Percentiles rank a stretch among this genome's conserved stretches.
phyloP scores from a whole-genome alignment of 805 yeast genomes.

The Candida silvicultrix region DNA sequence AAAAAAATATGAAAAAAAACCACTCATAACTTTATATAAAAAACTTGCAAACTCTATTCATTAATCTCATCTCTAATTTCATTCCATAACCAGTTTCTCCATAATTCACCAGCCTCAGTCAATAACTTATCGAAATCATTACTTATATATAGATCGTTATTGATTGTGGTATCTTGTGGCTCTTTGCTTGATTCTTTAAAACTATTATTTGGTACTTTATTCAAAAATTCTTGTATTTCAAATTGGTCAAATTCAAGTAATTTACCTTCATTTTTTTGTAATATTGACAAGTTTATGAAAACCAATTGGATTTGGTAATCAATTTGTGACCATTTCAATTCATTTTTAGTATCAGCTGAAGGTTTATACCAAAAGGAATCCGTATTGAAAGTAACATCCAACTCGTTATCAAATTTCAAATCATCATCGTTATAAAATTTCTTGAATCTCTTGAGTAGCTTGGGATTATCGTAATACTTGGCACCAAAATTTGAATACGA shows the following conservation, averaged over 20 bases:
- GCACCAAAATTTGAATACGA: conserved; percentile 20
- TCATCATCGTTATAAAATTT: conserved; percentile 13
- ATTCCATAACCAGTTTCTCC: conserved; percentile 77
- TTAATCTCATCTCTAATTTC: conserved; percentile 42
- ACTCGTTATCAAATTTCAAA: neutral
- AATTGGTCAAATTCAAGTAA: conserved; percentile 84
- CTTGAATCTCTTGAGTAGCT: conserved; percentile 13
- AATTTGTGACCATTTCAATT: conserved; percentile 49
- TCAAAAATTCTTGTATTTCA: conserved; percentile 76
- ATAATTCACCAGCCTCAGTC: conserved; percentile 76
- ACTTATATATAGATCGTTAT: conserved; percentile 33
- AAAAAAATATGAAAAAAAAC: conserved; percentile 3
- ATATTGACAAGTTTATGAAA: conserved; percentile 69
- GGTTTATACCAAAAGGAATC: conserved; percentile 18
- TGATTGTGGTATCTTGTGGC: conserved; percentile 34
- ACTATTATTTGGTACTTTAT: conserved; percentile 30
- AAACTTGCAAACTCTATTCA: conserved; percentile 3
- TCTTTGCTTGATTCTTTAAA: conserved; percentile 4
- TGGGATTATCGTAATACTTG: conserved; percentile 10
- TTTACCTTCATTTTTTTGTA: conserved; percentile 73
- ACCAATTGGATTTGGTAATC: conserved; percentile 74
- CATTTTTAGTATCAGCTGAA: conserved; percentile 7
- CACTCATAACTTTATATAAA: neutral
- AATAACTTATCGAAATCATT: conserved; percentile 70
- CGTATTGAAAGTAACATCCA: conserved; percentile 1